Evolutionary conservation across 768 basidiomycete species (phyloP).

Genomic region (Agaricus blazei): DNA sequence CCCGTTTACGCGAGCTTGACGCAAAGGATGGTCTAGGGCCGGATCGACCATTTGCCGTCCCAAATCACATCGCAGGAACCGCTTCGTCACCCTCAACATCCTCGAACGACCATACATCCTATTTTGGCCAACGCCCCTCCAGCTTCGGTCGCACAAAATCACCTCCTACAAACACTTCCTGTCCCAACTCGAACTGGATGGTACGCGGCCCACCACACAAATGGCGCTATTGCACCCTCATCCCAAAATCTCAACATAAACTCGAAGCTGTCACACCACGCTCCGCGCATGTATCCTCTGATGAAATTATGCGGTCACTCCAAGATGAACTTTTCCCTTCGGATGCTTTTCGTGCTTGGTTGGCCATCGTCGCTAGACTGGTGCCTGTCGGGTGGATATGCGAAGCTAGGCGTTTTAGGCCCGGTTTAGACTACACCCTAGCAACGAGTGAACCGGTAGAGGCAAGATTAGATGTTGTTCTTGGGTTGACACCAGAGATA

Average conservation of each 20-base stretch:
- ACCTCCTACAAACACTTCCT: background rate
- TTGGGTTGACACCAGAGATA: slow-evolving; percentile 75
- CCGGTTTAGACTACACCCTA: slow-evolving; percentile 92
- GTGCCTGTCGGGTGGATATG: slow-evolving; percentile 66
- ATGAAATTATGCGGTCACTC: slow-evolving; percentile 57
- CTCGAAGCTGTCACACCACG: slow-evolving; percentile 45
- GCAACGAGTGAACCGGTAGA: slow-evolving; percentile 84
- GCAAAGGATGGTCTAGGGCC: slow-evolving; percentile 55
- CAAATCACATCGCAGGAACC: slow-evolving; percentile 61
- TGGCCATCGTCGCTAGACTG: slow-evolving; percentile 64
- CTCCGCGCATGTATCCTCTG: slow-evolving; percentile 46
- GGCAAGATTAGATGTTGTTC: slow-evolving; percentile 77
- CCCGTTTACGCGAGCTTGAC: slow-evolving; percentile 61
- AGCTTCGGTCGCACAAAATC: background rate
- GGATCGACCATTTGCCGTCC: slow-evolving; percentile 48
- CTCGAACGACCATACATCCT: background rate
- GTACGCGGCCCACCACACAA: slow-evolving; percentile 90
- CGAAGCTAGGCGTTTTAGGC: slow-evolving; percentile 87
- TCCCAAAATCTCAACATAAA: slow-evolving; percentile 24
- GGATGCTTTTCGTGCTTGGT: slow-evolving; percentile 87
- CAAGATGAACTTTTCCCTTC: slow-evolving; percentile 78
- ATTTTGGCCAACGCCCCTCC: background rate
- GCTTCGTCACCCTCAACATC: background rate
- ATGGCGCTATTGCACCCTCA: slow-evolving; percentile 83
- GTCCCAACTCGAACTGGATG: slow-evolving; percentile 43